phyloP scores from a whole-genome alignment of 352 stramenopile genomes.

The Globisporangium orthogonon region DNA sequence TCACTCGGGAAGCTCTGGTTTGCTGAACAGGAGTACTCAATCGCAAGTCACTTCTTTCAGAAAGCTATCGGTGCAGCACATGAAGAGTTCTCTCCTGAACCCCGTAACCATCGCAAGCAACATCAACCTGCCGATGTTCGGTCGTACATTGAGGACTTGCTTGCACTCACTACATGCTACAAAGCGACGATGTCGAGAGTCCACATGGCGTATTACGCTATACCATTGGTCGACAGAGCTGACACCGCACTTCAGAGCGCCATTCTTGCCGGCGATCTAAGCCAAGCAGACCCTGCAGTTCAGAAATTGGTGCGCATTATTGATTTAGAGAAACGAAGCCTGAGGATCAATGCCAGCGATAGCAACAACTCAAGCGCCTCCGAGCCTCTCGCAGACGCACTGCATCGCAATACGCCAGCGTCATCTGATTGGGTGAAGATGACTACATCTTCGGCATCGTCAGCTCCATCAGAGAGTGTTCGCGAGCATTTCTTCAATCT shows the following conservation, averaged over 20 bases:
- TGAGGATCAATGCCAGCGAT: conserved; percentile 11
- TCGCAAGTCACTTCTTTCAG: conserved; percentile 40
- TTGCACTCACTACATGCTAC: conserved; percentile 35
- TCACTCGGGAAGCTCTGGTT: conserved; percentile 32
- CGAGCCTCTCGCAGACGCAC: conserved; percentile 20
- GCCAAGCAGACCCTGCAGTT: neutral
- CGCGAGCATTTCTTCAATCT: conserved; percentile 52
- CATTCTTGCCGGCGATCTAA: neutral
- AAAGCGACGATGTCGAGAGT: conserved; percentile 22
- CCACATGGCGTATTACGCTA: conserved; percentile 6
- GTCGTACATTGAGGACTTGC: conserved; percentile 18
- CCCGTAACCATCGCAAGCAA: neutral
- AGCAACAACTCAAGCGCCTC: no score
- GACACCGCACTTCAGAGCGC: conserved; percentile 6
- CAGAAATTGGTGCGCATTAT: conserved; percentile 3
- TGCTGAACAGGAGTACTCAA: conserved; percentile 31
- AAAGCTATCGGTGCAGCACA: conserved; percentile 15
- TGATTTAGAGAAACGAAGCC: conserved; percentile 8
- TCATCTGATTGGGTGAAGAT: conserved; percentile 60
- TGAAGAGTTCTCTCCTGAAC: neutral
- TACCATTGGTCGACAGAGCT: conserved; percentile 15
- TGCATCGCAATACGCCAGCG: conserved; percentile 28
- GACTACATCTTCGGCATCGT: neutral
- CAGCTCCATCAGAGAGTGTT: neutral
- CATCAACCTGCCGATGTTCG: neutral